Base-by-base conservation (phyloP, 2,329 filamentous ascomycete species). In the Exophiala alcalophila region DNA sequence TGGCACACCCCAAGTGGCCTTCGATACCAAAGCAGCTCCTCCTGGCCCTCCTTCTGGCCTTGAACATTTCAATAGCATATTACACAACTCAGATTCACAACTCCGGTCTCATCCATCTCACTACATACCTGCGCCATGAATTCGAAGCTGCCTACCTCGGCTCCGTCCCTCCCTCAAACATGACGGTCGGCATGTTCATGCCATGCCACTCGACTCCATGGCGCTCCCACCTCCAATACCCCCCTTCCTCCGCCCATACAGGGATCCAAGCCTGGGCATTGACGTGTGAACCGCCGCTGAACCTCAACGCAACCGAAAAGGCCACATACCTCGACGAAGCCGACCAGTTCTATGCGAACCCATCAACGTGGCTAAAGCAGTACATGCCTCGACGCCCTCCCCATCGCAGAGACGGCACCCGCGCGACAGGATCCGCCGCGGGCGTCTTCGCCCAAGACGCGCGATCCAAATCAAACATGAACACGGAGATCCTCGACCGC, bases 171-270 rank as follows among this genome's bases (percentile, higher is more conserved):
- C 44, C 40, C 5, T 34, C 48, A 21, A 57, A 55, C 33, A 74
- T 76, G 19, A 76, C 76, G 3, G 70, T 83, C 23, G 83, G 84
- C 14, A 96, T 97, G 67, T 75, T 98, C 16, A 94, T 90, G 76
- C 92, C 92, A 7, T 98, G 92, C 67, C 92, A 98, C 71, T 86
- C 85, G 53, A 97, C 91, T 0, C 91, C 92, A 2, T 97, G 92
- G 91, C 84, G 90, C 57, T 89, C 84, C 11, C 86, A 94, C 59
- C 76, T 97, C 26, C 73, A 94, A 48, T 78, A 92, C 59, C 78
- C 86, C 0, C 47, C 54, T 2, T 42, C 46, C 9, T 27, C 30
- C 7, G 31, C 21, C 3, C 25, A 24, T 2, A 29, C 51, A 4
- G 68, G 71, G 20, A 80, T 96, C 39, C 68, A 78, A 44, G 89